phyloP scores from a whole-genome alignment of 2,329 filamentous ascomycete genomes.

The Verticillium isaacii region DNA sequence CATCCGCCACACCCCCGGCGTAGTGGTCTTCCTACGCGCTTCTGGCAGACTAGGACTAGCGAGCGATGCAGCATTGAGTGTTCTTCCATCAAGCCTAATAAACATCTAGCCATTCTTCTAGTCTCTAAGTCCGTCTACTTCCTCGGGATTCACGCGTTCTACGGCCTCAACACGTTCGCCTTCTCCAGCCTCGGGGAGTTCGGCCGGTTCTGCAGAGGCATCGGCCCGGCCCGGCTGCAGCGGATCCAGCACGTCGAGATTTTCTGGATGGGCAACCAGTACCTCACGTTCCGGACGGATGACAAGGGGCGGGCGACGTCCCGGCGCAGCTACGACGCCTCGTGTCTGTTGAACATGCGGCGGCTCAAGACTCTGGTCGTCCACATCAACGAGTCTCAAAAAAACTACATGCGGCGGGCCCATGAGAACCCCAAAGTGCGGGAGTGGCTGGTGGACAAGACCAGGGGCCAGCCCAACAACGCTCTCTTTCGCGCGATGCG shows the following conservation, averaged over 20 bases:
- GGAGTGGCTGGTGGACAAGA: conserved; percentile 21
- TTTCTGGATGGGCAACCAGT: conserved; percentile 33
- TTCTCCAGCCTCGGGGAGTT: conserved; percentile 51
- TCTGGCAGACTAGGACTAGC: not conserved
- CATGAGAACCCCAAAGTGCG: conserved; percentile 25
- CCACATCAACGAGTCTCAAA: conserved; percentile 31
- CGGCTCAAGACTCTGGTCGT: conserved; percentile 36
- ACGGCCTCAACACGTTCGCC: conserved; percentile 43
- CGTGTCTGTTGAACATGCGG: conserved; percentile 26
- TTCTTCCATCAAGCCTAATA: conserved; percentile 27
- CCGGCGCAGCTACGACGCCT: conserved; percentile 29
- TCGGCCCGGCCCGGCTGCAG: conserved; percentile 30
- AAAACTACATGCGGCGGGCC: conserved; percentile 23
- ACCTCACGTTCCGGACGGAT: conserved; percentile 11
- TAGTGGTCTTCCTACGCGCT: not conserved
- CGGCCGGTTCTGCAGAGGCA: conserved; percentile 39
- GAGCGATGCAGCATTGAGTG: conserved; percentile 24
- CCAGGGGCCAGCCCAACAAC: conserved; percentile 32
- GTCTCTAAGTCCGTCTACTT: conserved; percentile 36
- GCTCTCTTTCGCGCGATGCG: conserved; percentile 30
- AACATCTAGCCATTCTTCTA: conserved; percentile 29
- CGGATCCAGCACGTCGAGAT: conserved; percentile 40
- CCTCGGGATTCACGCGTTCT: conserved; percentile 38
- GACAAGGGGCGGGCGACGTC: conserved; percentile 23
- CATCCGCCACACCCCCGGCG: not conserved